Base-by-base conservation (phyloP, 352 stramenopile species). In the Globisporangium parvum region DNA sequence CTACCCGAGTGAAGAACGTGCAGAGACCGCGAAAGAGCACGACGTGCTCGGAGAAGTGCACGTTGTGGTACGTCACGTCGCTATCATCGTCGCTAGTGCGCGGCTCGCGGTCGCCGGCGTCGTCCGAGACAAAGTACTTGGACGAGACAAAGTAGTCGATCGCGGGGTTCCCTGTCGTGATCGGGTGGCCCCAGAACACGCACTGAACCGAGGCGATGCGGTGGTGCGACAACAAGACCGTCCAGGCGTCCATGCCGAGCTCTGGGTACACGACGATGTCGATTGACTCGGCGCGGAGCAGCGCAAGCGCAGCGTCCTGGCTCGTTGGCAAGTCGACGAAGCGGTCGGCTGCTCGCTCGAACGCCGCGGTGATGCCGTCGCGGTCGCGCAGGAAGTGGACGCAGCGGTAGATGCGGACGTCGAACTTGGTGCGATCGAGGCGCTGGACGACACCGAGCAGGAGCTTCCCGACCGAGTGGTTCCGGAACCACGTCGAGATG, bases 121-220 rank as follows among this genome's bases (percentile, higher is more conserved):
- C 66, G 39, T 71, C 62, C 0, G 65, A 71, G 9, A 74, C 57
- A 58, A 80, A 87, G 49, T 75, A 76, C 60, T 73, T 62, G 3
- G 77, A 88, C 1, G 70, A 78, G 44, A 96, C 71, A 52, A 93
- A 95, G 51, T 93, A 95, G 61, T 96, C 88, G 39, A 96, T 90
- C 2, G 68, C 55, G 2, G 71, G 63, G 53, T 85, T 77, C 11
- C 73, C 84, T 0, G 77, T 89, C 15, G 86, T 94, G 52, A 88
- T 78, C 17, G 85, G 85, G 51, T 96, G 86, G 24, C 88, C 88
- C 88, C 88, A 96, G 51, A 95, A 94, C 5, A 88, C 70, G 44
- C 81, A 79, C 53, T 92, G 81, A 1, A 94, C 67, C 0, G 67
- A 70, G 15, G 87, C 85, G 6, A 97, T 42, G 8, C 88, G 77